phyloP scores from a whole-genome alignment of 2,329 filamentous ascomycete species.

The Trichophyton benhamiae region DNA sequence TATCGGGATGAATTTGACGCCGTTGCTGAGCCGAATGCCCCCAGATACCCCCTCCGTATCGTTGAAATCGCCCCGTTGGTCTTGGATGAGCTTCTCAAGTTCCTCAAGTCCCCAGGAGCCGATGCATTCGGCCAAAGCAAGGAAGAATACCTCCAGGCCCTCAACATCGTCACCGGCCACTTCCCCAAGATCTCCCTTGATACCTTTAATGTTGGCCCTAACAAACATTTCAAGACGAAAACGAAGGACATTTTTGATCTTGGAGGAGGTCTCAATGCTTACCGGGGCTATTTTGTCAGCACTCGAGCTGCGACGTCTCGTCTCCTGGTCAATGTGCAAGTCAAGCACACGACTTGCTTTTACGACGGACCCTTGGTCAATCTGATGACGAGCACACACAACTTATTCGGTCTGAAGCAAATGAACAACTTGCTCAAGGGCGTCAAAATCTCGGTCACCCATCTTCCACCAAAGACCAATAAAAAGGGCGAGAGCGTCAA shows the following conservation, averaged over 20 bases:
- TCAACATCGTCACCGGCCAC: conserved; percentile 47
- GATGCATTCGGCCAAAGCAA: conserved; percentile 32
- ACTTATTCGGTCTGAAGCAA: conserved; percentile 13
- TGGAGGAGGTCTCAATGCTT: conserved; percentile 41
- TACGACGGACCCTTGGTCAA: conserved; percentile 32
- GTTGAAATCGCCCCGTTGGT: conserved; percentile 24
- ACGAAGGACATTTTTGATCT: conserved; percentile 25
- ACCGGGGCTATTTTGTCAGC: conserved; percentile 51
- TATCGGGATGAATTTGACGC: conserved; percentile 29
- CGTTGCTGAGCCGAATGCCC: conserved; percentile 21
- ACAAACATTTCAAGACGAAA: conserved; percentile 40
- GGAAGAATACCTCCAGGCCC: conserved; percentile 42
- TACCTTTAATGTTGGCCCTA: conserved; percentile 39
- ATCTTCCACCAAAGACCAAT: conserved; percentile 27
- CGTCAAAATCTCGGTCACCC: conserved; percentile 31
- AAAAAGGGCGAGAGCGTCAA: conserved; percentile 23
- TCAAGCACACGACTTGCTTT: conserved; percentile 49
- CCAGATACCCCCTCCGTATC: conserved; percentile 27
- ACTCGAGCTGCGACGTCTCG: conserved; percentile 47
- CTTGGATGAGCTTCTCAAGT: conserved; percentile 35
- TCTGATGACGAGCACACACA: conserved; percentile 22
- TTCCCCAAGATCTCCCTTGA: conserved; percentile 31
- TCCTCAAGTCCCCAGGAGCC: conserved; percentile 27
- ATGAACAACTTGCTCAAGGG: conserved; percentile 27
- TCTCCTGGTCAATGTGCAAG: conserved; percentile 51